Conservation (phyloP, 2,329 filamentous ascomycete species). For the Neobulgaria alba region DNA sequence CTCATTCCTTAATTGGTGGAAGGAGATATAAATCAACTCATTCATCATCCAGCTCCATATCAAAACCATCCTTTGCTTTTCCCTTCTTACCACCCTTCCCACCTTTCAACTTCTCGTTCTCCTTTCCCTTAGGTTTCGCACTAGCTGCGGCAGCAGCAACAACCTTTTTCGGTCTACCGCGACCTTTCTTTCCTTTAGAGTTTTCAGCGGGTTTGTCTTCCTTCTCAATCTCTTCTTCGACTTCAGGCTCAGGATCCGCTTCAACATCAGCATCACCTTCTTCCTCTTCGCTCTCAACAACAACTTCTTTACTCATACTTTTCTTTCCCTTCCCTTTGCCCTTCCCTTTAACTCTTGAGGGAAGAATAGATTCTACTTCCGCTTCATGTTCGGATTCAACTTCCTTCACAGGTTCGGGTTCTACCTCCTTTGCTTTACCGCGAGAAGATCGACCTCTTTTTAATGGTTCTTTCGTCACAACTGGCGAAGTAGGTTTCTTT, state of each 20-base stretch:
- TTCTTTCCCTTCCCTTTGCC: not conserved
- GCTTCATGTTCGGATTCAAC: too few species aligned
- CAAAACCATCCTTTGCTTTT: not conserved
- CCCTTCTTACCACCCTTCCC: not conserved
- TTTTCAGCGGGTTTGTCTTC: not conserved
- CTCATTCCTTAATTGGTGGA: not conserved
- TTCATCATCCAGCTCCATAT: not conserved
- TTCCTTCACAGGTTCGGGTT: too few species aligned
- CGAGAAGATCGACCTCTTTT: too few species aligned
- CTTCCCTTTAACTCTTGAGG: too few species aligned
- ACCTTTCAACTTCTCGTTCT: not conserved
- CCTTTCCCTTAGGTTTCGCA: not conserved
- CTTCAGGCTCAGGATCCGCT: not conserved
- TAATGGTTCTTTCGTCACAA: too few species aligned
- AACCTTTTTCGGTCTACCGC: not conserved
- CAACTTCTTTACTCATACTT: not conserved
- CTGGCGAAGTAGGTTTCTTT: too few species aligned
- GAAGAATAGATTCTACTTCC: too few species aligned
- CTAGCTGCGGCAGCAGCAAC: not conserved
- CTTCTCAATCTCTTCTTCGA: not conserved
- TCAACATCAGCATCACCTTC: not conserved
- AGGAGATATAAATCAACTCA: not conserved
- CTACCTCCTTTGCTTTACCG: too few species aligned
- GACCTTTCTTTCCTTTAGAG: not conserved
- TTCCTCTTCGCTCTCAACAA: not conserved